phyloP scores from a whole-genome alignment of 495 filamentous ascomycete species.

The Aspergillus carlsbadensis region DNA sequence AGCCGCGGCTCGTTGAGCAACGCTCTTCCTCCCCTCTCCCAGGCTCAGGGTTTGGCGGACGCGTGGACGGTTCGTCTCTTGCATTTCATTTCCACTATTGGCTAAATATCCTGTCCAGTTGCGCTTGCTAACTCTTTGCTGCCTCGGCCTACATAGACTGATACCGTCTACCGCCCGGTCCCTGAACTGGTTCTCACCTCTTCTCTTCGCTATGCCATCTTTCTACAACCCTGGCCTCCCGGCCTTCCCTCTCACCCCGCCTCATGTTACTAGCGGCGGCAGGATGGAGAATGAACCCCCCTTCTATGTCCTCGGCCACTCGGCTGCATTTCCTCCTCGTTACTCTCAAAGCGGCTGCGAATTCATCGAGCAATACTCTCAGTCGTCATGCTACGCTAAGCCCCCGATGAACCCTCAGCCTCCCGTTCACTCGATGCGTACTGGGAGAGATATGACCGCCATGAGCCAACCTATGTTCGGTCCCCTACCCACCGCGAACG shows the following conservation, averaged over 20 bases:
- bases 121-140: conserved; percentile 13
- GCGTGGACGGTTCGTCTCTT: conserved; percentile 48
- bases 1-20: conserved; percentile 46
- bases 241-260: conserved; percentile 47
- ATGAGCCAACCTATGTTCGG: conserved; percentile 41
- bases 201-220: conserved; percentile 40
- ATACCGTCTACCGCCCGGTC: conserved; percentile 38
- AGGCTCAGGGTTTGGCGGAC: conserved; percentile 45
- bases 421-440: conserved; percentile 30
- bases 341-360: conserved; percentile 49
- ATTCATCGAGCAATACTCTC: conserved; percentile 52
- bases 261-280: conserved; percentile 40
- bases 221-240: conserved; percentile 45
- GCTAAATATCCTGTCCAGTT: conserved; percentile 4
- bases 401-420: conserved; percentile 40
- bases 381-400: conserved; percentile 43
- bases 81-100: conserved; percentile 9
- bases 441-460: conserved; percentile 33
- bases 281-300: conserved; percentile 41
- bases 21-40: conserved; percentile 34
- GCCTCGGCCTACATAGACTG: conserved; percentile 13
- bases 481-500: conserved; percentile 32
- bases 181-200: conserved; percentile 37
- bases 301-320: conserved; percentile 40
- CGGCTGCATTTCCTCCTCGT: conserved; percentile 42